These are phyloP conservation scores for Moesziomyces aphidis DNA, from an alignment of 1,284 basidiomycete genomes.

Conservation along the genomic window DNA sequence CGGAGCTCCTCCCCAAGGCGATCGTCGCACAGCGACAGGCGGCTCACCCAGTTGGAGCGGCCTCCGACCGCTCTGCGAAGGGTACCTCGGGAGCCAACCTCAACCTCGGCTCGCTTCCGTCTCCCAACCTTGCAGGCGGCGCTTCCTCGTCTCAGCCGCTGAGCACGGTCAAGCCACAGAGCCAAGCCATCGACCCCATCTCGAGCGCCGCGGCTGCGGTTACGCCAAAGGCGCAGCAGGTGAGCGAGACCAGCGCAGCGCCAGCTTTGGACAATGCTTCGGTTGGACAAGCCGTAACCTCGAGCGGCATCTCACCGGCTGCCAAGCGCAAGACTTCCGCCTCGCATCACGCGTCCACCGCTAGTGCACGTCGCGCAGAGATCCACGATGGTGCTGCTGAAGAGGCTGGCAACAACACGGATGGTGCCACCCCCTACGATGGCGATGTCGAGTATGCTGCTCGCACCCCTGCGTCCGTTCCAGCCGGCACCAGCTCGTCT, in stretches of 20 bases:
- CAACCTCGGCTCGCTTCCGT: slow-evolving; percentile 44
- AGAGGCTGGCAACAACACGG: slow-evolving; percentile 37
- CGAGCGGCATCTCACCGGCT: slow-evolving; percentile 3
- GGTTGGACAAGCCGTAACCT: slow-evolving; percentile 15
- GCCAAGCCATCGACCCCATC: slow-evolving; percentile 19
- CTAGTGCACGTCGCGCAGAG: slow-evolving; percentile 37
- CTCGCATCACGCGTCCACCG: slow-evolving; percentile 32
- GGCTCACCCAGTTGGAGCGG: slow-evolving; percentile 4
- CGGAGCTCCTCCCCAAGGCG: slow-evolving; percentile 43
- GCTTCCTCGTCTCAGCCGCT: slow-evolving; percentile 20
- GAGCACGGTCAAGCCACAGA: slow-evolving; percentile 29
- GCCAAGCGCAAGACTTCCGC: slow-evolving; percentile 45
- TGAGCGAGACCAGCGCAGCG: slow-evolving; percentile 12
- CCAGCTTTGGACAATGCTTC: slow-evolving; percentile 17
- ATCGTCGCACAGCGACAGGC: slow-evolving; percentile 33
- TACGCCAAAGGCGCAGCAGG: slow-evolving; percentile 36
- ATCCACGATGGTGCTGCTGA: slow-evolving; percentile 31
- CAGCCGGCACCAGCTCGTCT: slow-evolving; percentile 20
- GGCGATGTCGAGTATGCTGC: slow-evolving; percentile 63
- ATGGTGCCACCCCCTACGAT: slow-evolving; percentile 59
- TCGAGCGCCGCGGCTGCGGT: slow-evolving; percentile 10
- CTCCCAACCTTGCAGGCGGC: slow-evolving; percentile 10
- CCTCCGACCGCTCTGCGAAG: slow-evolving; percentile 5
- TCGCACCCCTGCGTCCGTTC: slow-evolving; percentile 35
- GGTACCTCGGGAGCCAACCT: slow-evolving; percentile 19